Conservation (phyloP, 1,284 basidiomycete species). For the Inonotus obliquus region DNA sequence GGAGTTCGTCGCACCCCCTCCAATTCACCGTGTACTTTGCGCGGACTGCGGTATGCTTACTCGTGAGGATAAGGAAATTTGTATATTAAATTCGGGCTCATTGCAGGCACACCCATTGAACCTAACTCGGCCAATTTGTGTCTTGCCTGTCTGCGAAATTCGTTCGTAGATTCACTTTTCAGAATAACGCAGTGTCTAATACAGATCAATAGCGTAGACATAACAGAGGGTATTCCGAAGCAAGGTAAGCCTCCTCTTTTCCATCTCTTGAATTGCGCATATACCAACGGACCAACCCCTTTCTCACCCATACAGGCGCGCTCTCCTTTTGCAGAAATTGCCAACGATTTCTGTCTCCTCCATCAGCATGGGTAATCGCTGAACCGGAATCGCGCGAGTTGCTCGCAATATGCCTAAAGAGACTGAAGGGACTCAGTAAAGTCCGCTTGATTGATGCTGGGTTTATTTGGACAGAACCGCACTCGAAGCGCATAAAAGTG, state of each 20-base stretch:
- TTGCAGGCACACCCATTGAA: conserved; percentile 82
- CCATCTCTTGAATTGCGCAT: neutral
- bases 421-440: conserved; percentile 91
- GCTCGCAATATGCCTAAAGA: conserved; percentile 86
- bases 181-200: neutral
- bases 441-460: conserved; percentile 95
- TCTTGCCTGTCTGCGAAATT: conserved; percentile 86
- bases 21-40: conserved; percentile 73
- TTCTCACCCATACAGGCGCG: conserved; percentile 57
- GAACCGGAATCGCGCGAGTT: conserved; percentile 92
- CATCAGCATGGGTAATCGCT: conserved; percentile 81
- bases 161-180: conserved; percentile 41
- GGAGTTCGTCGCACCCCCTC: conserved; percentile 70
- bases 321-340: conserved; percentile 95
- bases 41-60: conserved; percentile 69
- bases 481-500: conserved; percentile 89
- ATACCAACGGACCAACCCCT: conserved; percentile 1
- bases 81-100: neutral
- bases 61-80: neutral
- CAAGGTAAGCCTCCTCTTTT: conserved; percentile 54
- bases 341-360: conserved; percentile 93
- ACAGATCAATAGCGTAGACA: conserved; percentile 67
- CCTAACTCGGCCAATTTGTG: conserved; percentile 97
- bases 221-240: conserved; percentile 97
- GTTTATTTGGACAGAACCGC: conserved; percentile 99